Percentiles rank a stretch among this genome's conserved stretches.
These are phyloP conservation scores for Quercus ilex DNA, from an alignment of 306 rosid species.

Conservation along the genomic window DNA sequence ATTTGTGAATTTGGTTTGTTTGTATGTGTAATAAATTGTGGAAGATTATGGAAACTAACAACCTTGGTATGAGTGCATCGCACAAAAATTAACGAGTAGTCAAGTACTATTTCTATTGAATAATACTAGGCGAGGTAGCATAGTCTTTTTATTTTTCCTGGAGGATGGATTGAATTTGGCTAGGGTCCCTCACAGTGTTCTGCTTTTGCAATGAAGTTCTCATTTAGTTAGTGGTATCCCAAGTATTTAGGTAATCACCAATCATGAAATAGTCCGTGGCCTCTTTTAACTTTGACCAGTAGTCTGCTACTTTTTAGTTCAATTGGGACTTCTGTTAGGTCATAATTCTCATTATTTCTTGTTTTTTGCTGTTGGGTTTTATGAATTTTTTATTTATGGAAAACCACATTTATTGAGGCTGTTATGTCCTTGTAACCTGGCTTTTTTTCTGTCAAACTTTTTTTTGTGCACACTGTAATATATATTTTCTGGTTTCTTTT, in stretches of 20 bases:
- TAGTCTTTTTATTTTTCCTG: neutral
- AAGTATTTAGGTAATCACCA: neutral
- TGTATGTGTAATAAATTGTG: neutral
- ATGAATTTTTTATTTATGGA: neutral
- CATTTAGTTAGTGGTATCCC: neutral
- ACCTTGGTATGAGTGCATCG: neutral
- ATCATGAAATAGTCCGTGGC: neutral
- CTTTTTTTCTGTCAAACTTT: constrained; percentile 5
- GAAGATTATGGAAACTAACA: neutral
- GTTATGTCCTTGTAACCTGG: neutral
- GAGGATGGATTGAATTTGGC: neutral
- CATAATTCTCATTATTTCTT: neutral
- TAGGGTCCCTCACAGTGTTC: neutral
- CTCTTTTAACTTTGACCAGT: neutral
- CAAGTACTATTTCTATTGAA: too few species aligned
- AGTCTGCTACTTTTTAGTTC: constrained; percentile 2
- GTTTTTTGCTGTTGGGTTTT: neutral
- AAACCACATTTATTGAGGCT: neutral
- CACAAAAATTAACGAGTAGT: neutral
- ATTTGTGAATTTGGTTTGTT: neutral
- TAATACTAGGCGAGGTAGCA: neutral
- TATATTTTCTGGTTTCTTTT: constrained; percentile 24
- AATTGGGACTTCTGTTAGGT: neutral
- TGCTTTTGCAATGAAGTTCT: neutral
- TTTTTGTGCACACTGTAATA: neutral